Base-by-base conservation (phyloP, 169 alveolate species). In the Plasmodium inui region DNA sequence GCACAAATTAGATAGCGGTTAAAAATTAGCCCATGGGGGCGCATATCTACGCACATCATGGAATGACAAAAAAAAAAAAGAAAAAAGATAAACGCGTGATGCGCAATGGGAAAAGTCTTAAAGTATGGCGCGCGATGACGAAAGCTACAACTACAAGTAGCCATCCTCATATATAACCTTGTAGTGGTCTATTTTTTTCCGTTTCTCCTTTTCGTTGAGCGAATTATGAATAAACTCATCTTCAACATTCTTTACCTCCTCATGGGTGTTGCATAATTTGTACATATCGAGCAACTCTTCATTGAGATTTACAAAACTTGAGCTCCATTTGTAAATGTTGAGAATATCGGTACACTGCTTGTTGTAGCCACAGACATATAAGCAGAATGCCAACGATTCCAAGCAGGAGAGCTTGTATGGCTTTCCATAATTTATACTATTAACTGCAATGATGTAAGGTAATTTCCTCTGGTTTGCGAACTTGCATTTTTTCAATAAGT, bases 391-490 rank as follows among this genome's bases (percentile, higher is more conserved):
- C 76, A 91, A 72, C 4, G 95, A 91, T 82, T 91, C 95, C 67
- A 91, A 82, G 22, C 95, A 91, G 19, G 95, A 91, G 30, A 91
- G 92, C 76, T 91, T 91, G 41, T 91, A 91, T 34, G 95, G 92
- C 39, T 91, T 91, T 91, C 95, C 95, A 91, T 91, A 91, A 82
- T 91, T 91, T 70, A 91, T 91, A 57, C 95, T 91, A 46, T 91
- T 91, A 44, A 91, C 95, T 44, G 95, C 95, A 82, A 91, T 91
- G 26, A 82, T 82, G 41, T 91, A 91, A 4, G 95, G 95, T 50
- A 91, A 72, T 73, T 91, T 91, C 83, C 95, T 91, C 57, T 91
- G 95, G 28, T 91, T 91, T 50, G 95, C 8, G 57, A 32, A 91
- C 39, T 91, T 91, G 32, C 61, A 9, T 72, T 82, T 91, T 91